Evolutionary conservation across 176 grass and related monocot genomes (phyloP).

Genomic region (Triticum monococcum): DNA sequence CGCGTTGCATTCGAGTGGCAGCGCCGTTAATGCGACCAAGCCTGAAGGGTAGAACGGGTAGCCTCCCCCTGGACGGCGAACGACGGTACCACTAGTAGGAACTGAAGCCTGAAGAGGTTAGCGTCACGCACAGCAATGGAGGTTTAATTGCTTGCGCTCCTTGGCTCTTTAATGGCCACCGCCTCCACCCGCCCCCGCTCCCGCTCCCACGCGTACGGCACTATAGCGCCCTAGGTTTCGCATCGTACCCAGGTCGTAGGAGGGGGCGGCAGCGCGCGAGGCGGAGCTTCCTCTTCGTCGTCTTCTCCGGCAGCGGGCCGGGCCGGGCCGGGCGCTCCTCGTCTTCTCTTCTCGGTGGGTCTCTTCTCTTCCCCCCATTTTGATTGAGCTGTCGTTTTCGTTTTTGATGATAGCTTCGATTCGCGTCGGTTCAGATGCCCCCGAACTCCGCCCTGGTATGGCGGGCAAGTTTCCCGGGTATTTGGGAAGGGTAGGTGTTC

Average conservation of each 20-base stretch:
- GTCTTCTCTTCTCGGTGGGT: conserved; percentile 23
- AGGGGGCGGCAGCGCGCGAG: background rate
- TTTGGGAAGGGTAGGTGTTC: background rate
- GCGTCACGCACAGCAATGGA: conserved; percentile 32
- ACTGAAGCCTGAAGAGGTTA: conserved; percentile 17
- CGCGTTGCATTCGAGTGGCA: background rate
- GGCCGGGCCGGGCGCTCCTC: background rate
- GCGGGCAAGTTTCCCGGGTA: background rate
- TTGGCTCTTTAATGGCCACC: conserved; percentile 56
- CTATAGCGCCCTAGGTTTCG: conserved; percentile 17
- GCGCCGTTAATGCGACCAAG: background rate
- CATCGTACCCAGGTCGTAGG: background rate
- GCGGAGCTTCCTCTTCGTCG: background rate
- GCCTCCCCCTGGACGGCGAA: conserved; percentile 9
- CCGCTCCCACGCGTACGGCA: conserved; percentile 17
- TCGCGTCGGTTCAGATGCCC: background rate
- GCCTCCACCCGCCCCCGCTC: background rate
- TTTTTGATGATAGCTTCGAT: conserved; percentile 9
- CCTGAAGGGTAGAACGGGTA: background rate
- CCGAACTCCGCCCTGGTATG: background rate
- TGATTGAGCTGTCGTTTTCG: background rate
- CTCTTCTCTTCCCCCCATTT: background rate
- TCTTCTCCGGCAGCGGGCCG: background rate
- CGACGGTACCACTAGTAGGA: conserved; percentile 2
- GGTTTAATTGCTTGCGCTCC: conserved; percentile 33